Conservation (phyloP, 164 flowering plant genomes). For the Protea cynaroides region DNA sequence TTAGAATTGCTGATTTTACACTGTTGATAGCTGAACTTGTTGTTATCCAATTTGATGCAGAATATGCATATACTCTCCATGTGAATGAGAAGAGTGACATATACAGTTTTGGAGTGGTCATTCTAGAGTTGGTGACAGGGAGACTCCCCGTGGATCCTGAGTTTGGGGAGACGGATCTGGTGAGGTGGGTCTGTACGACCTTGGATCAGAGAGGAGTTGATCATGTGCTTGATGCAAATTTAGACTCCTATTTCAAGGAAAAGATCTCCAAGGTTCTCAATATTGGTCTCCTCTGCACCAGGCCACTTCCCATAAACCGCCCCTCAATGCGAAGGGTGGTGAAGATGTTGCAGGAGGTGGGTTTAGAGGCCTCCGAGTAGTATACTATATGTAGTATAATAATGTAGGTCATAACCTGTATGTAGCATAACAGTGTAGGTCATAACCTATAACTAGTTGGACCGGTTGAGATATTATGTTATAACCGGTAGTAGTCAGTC, state of each 20-base stretch:
- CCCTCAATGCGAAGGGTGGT: conserved; percentile 49
- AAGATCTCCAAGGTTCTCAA: conserved; percentile 31
- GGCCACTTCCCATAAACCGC: conserved; percentile 41
- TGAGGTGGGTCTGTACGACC: conserved; percentile 32
- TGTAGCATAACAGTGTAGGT: too few relatives aligned
- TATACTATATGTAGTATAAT: too few relatives aligned
- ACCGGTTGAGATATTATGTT: too few relatives aligned
- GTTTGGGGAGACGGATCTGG: conserved; percentile 45
- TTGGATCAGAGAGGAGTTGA: conserved; percentile 28
- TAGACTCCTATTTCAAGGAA: conserved; percentile 25
- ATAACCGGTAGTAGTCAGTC: too few relatives aligned
- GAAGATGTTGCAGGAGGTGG: conserved; percentile 39
- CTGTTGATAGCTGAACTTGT: too few relatives aligned
- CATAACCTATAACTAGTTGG: too few relatives aligned
- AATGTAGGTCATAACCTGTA: too few relatives aligned
- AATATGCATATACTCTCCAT: conserved; percentile 41
- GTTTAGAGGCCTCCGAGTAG: too few relatives aligned
- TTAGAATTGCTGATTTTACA: too few relatives aligned
- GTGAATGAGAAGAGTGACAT: conserved; percentile 54
- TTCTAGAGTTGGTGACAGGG: conserved; percentile 47
- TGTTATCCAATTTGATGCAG: conserved; percentile 21
- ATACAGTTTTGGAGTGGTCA: conserved; percentile 49
- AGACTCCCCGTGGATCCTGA: conserved; percentile 31
- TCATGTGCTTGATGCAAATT: conserved; percentile 32
- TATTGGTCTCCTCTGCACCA: conserved; percentile 37